Base-by-base conservation (phyloP, 352 stramenopile genomes). In the Phytophthora melonis region DNA sequence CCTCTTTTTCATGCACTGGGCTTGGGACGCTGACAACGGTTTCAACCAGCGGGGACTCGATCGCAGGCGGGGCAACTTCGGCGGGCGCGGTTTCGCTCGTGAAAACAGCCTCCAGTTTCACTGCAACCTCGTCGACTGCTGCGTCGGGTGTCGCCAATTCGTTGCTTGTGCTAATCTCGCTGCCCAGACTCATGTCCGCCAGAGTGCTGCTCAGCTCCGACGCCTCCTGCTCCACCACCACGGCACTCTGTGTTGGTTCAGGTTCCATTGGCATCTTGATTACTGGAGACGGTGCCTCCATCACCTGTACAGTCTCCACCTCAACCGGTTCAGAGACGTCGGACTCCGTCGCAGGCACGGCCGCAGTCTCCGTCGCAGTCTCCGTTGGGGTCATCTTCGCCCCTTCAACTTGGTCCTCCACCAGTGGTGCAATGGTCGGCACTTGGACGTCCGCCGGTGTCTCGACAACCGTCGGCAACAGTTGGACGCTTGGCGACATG, bases 131-230 rank as follows among this genome's bases (percentile, higher is more conserved):
- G 13, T 63, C 58, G 16, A 36, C 23, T 8, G 25, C 6, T 16
- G 25, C 5, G 10, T 41, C 58, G 6, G 21, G 21, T 27, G 56
- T 34, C 19, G 13, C 19, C 14, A 19, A n/a, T 21, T 27, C 43
- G 27, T n/a, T 55, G 53, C 23, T 49, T 27, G 14, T 3, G 21
- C 11, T 18, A 41, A 16, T 30, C 41, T 13, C 27, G 49, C 62
- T 76, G 57, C 47, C 45, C 16, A 79, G 23, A 54, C n/a, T 70
- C 68, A 79, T 68, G n/a, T 67, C 68, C 58, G 72, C 62, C 9
- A 77, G 58, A 4, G 34, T 58, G 19, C 5, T 70, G 34, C 47
- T 74, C 36, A 79, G 21, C 45, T 13, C 16, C n/a, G 19, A 27
- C 3, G 62, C n/a, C 41, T 68, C 68, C 9, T 72, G 72, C 21